phyloP scores from a whole-genome alignment of 139 green algal species.

The Tetraselmis chui region DNA sequence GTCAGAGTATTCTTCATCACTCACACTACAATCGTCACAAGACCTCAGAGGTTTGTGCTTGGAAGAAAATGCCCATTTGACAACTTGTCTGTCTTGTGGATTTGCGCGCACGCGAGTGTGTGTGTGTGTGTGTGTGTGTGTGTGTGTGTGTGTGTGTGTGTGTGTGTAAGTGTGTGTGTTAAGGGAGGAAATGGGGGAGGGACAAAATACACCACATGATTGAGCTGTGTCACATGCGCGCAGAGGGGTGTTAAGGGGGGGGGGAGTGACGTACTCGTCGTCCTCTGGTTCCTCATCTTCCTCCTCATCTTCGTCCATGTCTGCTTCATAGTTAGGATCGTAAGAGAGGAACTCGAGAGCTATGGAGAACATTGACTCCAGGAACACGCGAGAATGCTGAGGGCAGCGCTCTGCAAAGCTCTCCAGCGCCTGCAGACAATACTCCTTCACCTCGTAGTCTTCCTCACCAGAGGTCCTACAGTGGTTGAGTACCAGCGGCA shows the following conservation, averaged over 20 bases:
- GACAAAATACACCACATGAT: too few relatives aligned
- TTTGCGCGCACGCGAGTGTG: too few relatives aligned
- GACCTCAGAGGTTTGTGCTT: too few relatives aligned
- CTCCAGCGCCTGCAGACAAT: slow-evolving; percentile 82
- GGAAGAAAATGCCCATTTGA: too few relatives aligned
- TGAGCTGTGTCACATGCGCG: too few relatives aligned
- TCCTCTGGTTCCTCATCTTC: slow-evolving; percentile 33
- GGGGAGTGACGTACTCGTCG: slow-evolving; percentile 8
- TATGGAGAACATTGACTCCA: slow-evolving; percentile 33
- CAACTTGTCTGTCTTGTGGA: too few relatives aligned
- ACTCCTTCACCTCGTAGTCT: slow-evolving; percentile 82
- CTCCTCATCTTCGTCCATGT: slow-evolving; percentile 62
- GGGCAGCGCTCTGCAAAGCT: slow-evolving; percentile 68
- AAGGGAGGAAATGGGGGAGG: too few relatives aligned
- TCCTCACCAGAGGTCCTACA: slow-evolving; percentile 24
- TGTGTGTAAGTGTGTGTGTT: too few relatives aligned
- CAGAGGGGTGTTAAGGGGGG: not conserved
- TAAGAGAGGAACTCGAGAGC: slow-evolving; percentile 57
- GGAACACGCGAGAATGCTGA: slow-evolving; percentile 29
- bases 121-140: too few relatives aligned
- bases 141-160: too few relatives aligned
- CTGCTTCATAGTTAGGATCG: slow-evolving; percentile 90
- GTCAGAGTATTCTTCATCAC: slow-evolving; percentile 82
- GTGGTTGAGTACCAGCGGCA: slow-evolving; percentile 62
- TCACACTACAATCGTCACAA: slow-evolving; percentile 19